Percentiles rank a stretch among this genome's conserved stretches.
phyloP scores from a whole-genome alignment of 208 protist species.

The Trypanosoma caninum region DNA sequence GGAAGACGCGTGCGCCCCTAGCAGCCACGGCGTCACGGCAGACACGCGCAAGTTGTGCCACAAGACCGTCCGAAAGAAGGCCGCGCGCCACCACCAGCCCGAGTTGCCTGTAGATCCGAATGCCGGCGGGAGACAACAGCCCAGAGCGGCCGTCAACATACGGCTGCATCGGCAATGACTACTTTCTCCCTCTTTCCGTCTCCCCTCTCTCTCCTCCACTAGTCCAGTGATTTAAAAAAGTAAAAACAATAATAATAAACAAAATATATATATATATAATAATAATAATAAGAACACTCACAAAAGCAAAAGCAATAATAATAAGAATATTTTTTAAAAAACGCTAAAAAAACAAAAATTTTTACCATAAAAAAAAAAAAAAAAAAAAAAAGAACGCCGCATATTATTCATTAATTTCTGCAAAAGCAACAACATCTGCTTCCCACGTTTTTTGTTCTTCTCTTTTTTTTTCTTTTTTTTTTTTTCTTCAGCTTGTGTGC shows the following conservation, averaged over 20 bases:
- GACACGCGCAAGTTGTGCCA: conserved; percentile 27
- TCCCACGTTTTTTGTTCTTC: too few relatives aligned
- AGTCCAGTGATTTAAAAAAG: neutral
- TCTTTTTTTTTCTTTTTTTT: too few relatives aligned
- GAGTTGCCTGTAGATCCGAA: conserved; percentile 61
- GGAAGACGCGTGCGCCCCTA: conserved; percentile 50
- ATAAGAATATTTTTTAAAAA: too few relatives aligned
- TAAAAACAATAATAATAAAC: conserved; percentile 7
- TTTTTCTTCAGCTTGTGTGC: too few relatives aligned
- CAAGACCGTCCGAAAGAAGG: conserved; percentile 25
- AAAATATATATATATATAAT: conserved; percentile 3
- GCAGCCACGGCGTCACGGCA: conserved; percentile 27
- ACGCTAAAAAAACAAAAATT: too few relatives aligned
- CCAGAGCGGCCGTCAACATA: conserved; percentile 36
- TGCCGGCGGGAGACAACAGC: conserved; percentile 35
- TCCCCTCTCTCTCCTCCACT: neutral
- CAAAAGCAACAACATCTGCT: too few relatives aligned
- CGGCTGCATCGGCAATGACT: conserved; percentile 9
- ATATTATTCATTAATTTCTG: too few relatives aligned
- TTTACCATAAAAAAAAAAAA: too few relatives aligned
- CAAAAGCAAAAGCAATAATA: too few relatives aligned
- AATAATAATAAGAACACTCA: too few relatives aligned
- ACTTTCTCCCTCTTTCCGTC: neutral
- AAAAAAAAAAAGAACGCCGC: too few relatives aligned
- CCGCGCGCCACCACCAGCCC: conserved; percentile 48